phyloP scores from a whole-genome alignment of 768 basidiomycete species.

The Exidia glandulosa region DNA sequence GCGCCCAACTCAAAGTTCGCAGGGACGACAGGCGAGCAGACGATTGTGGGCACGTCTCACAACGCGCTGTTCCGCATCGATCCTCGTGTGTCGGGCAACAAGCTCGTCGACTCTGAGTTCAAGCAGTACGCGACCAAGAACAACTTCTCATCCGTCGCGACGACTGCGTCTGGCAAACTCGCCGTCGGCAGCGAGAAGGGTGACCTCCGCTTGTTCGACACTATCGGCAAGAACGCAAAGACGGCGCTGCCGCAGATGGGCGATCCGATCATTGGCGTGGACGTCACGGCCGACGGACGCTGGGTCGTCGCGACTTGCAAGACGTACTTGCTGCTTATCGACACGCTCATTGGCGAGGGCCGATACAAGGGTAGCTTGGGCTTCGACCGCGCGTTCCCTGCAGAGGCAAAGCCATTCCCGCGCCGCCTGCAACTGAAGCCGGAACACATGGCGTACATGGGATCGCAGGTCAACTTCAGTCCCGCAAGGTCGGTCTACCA shows the following conservation, averaged over 20 bases:
- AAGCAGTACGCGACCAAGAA: conserved; percentile 96
- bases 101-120: conserved; percentile 88
- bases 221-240: conserved; percentile 97
- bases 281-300: conserved; percentile 87
- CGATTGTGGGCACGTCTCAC: conserved; percentile 84
- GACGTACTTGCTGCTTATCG: conserved; percentile 87
- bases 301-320: conserved; percentile 94
- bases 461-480: conserved; percentile 73
- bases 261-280: conserved; percentile 89
- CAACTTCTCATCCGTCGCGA: conserved; percentile 85
- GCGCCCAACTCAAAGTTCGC: conserved; percentile 92
- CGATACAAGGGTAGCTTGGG: conserved; percentile 72
- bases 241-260: conserved; percentile 92
- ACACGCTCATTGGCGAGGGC: conserved; percentile 89
- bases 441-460: conserved; percentile 94
- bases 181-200: conserved; percentile 96
- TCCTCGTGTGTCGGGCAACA: conserved; percentile 83
- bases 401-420: conserved; percentile 85
- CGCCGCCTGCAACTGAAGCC: conserved; percentile 75
- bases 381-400: conserved; percentile 94
- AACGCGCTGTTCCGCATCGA: conserved; percentile 97
- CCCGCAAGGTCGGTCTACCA: conserved; percentile 63
- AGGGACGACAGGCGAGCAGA: conserved; percentile 84
- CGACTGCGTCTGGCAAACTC: conserved; percentile 75
- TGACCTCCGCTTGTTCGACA: conserved; percentile 89